Conservation (phyloP, 441 rosid genomes). For the Populus hybrid region DNA sequence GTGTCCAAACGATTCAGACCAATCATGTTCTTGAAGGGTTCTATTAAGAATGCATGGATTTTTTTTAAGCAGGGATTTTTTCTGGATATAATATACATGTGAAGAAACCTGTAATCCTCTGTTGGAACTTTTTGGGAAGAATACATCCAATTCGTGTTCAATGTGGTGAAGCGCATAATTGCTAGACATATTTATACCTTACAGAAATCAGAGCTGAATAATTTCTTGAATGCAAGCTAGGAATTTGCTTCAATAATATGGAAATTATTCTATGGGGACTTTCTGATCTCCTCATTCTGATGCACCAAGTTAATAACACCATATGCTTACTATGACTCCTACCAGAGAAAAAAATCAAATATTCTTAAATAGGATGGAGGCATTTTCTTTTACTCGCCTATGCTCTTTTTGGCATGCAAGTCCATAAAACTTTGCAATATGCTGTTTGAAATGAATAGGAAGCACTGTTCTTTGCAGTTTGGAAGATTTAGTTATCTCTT, state of each 20-base stretch:
- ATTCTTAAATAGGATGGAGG: not conserved
- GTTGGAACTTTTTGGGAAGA: not conserved
- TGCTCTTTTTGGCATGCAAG: slow-evolving; percentile 2
- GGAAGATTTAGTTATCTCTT: slow-evolving; percentile 5
- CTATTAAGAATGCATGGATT: not conserved
- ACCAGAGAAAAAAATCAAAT: not conserved
- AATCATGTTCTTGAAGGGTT: not conserved
- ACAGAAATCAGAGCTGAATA: not conserved
- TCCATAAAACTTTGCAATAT: not conserved
- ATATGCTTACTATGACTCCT: not conserved
- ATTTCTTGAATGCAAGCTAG: not conserved
- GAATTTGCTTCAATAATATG: not conserved
- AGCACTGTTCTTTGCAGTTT: not conserved
- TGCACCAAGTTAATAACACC: not conserved
- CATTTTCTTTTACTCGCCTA: not conserved
- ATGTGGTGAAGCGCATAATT: not conserved
- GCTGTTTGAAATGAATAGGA: not conserved
- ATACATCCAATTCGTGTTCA: not conserved
- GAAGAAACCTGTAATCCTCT: not conserved
- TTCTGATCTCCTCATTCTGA: not conserved
- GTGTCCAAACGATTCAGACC: not conserved
- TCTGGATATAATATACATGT: not conserved
- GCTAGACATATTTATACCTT: not conserved
- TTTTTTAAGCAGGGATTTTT: not conserved
- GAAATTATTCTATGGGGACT: not conserved